phyloP scores from a whole-genome alignment of 83 land plant genomes.

The Diphasiastrum complanatum region DNA sequence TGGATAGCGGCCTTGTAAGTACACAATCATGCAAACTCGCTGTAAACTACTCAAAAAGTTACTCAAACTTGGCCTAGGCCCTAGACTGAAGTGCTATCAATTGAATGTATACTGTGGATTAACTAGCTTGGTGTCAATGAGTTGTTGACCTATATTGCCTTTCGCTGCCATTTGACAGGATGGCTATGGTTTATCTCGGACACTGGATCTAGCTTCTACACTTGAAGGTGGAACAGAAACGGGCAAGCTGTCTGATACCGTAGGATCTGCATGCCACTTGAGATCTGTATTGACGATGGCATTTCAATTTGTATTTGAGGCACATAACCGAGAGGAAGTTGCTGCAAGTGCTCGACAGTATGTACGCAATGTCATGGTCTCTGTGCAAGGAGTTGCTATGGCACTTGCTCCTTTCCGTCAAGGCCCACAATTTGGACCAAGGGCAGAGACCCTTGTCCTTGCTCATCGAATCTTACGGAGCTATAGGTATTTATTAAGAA shows the following conservation, averaged over 20 bases:
- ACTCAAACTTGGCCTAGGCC: background rate
- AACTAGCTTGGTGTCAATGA: no score
- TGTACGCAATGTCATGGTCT: constrained; percentile 55
- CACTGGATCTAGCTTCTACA: constrained; percentile 65
- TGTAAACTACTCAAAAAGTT: background rate
- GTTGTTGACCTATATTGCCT: no score
- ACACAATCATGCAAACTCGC: constrained; percentile 1
- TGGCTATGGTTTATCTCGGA: constrained; percentile 36
- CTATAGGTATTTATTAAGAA: no score
- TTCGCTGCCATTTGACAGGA: no score
- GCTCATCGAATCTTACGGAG: background rate
- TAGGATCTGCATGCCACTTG: constrained; percentile 24
- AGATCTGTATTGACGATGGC: constrained; percentile 75
- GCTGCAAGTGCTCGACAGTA: constrained; percentile 73
- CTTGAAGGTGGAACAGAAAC: constrained; percentile 49
- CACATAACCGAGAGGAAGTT: constrained; percentile 54
- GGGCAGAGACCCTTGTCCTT: background rate
- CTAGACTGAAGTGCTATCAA: no score
- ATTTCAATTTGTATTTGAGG: constrained; percentile 72
- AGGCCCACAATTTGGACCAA: constrained; percentile 5
- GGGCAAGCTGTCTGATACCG: constrained; percentile 18
- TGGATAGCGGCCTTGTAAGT: constrained; percentile 51
- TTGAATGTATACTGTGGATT: no score
- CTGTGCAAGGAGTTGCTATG: constrained; percentile 76
- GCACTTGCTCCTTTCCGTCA: constrained; percentile 48